Conservation (phyloP, 345 rosid species). For the Gossypium sturtianum region DNA sequence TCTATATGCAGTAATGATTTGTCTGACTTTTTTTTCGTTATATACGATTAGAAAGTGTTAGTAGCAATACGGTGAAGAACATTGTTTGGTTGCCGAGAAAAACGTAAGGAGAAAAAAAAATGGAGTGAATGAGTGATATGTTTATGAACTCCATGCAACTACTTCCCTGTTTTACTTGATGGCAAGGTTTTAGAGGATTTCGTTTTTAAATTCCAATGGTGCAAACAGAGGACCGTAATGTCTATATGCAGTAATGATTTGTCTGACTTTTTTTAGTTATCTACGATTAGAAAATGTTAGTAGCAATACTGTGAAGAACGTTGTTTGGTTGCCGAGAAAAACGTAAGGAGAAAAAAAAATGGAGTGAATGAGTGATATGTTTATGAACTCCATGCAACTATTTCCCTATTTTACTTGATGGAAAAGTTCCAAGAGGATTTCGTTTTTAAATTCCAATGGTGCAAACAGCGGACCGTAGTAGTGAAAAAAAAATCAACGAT, state of each 20-base stretch:
- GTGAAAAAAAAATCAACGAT: background rate
- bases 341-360: background rate
- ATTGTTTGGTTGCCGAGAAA: constrained; percentile 5
- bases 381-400: background rate
- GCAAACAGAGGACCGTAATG: background rate
- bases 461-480: background rate
- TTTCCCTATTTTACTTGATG: background rate
- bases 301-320: background rate
- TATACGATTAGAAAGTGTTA: background rate
- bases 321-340: constrained; percentile 5
- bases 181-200: background rate
- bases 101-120: background rate
- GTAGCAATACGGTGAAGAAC: background rate
- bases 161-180: background rate
- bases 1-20: background rate
- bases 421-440: background rate
- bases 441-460: background rate
- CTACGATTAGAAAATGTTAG: background rate
- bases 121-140: background rate
- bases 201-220: background rate
- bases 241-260: background rate
- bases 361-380: background rate
- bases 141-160: background rate
- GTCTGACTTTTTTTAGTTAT: background rate
- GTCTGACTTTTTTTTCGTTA: background rate